A percentile compares a stretch with the other conserved stretches of the same genome.
These are phyloP conservation scores for Fraxinus ornus DNA, from an alignment of 305 asterid species.

Conservation along the genomic window DNA sequence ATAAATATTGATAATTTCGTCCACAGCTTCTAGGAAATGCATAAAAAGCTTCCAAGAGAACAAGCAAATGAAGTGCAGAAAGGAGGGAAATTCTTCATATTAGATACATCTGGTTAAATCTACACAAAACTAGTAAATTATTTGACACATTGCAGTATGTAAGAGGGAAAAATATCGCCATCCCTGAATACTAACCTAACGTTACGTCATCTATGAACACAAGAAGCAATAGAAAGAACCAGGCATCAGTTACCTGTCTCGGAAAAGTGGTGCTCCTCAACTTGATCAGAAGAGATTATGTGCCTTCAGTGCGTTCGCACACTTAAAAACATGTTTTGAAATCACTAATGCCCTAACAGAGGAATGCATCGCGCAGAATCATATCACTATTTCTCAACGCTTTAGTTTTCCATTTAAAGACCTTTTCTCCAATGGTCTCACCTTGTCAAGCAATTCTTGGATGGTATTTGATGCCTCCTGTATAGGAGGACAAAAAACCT, in stretches of 20 bases:
- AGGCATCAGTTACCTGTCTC: not conserved
- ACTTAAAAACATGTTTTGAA: not conserved
- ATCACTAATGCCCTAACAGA: not conserved
- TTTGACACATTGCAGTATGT: not conserved
- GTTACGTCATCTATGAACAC: not conserved
- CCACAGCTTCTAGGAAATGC: not conserved
- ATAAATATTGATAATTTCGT: not conserved
- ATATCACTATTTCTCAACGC: slow-evolving; percentile 4
- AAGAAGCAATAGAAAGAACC: not conserved
- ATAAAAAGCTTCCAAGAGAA: not conserved
- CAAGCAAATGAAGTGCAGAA: not conserved
- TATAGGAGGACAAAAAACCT: not conserved
- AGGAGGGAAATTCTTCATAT: not conserved
- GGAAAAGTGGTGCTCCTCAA: not conserved
- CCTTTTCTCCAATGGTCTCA: slow-evolving; percentile 42
- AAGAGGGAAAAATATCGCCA: not conserved
- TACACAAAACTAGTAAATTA: not conserved
- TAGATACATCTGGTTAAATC: not conserved
- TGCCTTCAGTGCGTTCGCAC: not conserved
- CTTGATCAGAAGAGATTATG: not conserved
- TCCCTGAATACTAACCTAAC: not conserved
- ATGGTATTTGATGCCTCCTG: slow-evolving; percentile 73
- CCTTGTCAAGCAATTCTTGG: slow-evolving; percentile 57
- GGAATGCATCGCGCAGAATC: not conserved
- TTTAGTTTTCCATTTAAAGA: slow-evolving; percentile 25